Base-by-base conservation (phyloP, 805 yeast species). In the Candida ponderosae region DNA sequence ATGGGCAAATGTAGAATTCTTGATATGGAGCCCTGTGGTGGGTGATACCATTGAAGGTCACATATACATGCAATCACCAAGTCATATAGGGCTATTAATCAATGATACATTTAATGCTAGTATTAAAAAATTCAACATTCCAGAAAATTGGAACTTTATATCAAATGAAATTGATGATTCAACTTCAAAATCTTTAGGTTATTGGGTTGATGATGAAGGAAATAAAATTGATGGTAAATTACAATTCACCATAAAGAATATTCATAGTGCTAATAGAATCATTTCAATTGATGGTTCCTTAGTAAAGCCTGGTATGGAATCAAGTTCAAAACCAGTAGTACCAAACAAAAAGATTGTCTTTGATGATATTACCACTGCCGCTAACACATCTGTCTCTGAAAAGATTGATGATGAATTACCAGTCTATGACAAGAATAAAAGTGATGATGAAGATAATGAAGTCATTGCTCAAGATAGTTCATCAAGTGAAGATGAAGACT, bases 61-160 rank as follows among this genome's bases (percentile, higher is more conserved):
- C 67, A 72, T 82, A 38, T 87, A 86, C 64, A 79, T 90, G 75
- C 97, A 90, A 65, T 81, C 96, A 3, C 95, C 95, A 15, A 81
- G 96, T 7, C 98, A 93, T 56, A 82, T 93, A 50, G 97, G 97
- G 42, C 67, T 93, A 42, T 70, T 93, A 46, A 70, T 93, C 35
- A 89, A 86, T 57, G 97, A 93, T 62, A 86, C 95, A 1, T 93
- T 93, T 66, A 93, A 93, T 62, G 97, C 97, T 18, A 79, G 90
- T 33, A 86, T 93, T 44, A 86, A 84, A 60, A 79, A 84, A 56
- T 79, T 72, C 54, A 79, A 77, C 49, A 88, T 93, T 42, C 98
- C 98, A n/a, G 62, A 66, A 31, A 72, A 68, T 33, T 93, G 98
- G 98, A 66, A 67, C 26, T 93, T 90, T 60, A 71, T 85, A 37